phyloP scores from a whole-genome alignment of 2,329 filamentous ascomycete genomes.

The Tolypocladium ovalisporum region DNA sequence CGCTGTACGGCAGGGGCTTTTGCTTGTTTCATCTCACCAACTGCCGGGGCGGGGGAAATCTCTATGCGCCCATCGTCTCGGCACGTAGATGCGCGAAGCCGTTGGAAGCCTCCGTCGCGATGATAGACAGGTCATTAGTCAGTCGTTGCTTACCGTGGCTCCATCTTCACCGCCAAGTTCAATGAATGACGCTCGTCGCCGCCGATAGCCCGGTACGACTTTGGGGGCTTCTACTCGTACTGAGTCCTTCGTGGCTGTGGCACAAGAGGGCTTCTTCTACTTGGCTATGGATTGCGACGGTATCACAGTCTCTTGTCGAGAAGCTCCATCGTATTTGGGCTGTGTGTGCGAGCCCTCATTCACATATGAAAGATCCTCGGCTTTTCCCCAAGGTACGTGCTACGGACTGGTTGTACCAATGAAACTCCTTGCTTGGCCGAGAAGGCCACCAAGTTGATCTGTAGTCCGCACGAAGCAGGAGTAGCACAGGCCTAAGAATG shows the following conservation, averaged over 20 bases:
- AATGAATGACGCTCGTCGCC: not conserved
- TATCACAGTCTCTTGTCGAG: not conserved
- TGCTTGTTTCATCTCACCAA: not conserved
- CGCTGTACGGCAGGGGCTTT: not conserved
- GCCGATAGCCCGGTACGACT: not conserved
- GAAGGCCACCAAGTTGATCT: not conserved
- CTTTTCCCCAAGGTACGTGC: not conserved
- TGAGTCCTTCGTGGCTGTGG: not conserved
- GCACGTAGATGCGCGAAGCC: not conserved
- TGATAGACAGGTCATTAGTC: no score
- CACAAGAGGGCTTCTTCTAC: not conserved
- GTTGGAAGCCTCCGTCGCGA: not conserved
- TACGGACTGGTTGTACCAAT: not conserved
- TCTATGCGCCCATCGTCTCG: not conserved
- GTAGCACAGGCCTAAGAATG: not conserved
- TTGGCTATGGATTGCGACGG: not conserved
- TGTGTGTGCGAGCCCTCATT: not conserved
- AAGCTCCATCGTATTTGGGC: not conserved
- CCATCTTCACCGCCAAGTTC: not conserved
- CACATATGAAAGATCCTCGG: not conserved
- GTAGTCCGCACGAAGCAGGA: not conserved
- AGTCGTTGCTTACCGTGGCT: not conserved
- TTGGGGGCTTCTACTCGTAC: not conserved
- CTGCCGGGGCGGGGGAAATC: not conserved
- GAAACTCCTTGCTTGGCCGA: no score